phyloP scores from a whole-genome alignment of 441 rosid species.

The Eruca vesicaria region DNA sequence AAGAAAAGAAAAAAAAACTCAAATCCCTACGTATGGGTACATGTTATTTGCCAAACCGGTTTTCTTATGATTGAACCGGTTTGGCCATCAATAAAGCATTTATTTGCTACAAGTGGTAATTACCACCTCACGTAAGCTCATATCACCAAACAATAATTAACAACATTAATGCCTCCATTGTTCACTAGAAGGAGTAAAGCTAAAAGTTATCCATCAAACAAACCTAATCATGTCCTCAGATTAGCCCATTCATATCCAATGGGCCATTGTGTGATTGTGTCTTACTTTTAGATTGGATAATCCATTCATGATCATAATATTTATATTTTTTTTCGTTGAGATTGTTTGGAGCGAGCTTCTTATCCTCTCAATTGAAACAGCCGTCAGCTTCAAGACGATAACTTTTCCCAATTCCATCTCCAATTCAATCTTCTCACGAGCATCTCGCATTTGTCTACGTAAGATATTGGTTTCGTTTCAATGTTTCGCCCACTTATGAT shows the following conservation, averaged over 20 bases:
- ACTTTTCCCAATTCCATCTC: not conserved
- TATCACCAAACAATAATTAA: not conserved
- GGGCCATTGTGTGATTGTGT: not conserved
- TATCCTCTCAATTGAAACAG: conserved; percentile 16
- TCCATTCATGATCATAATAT: not conserved
- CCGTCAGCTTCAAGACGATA: conserved; percentile 20
- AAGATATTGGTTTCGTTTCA: not conserved
- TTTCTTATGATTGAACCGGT: conserved; percentile 12
- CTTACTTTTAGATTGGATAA: not conserved
- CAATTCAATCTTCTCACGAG: conserved; percentile 1
- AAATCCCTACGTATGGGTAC: not conserved
- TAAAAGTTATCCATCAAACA: not conserved
- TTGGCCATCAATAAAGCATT: conserved; percentile 42
- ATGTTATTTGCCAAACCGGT: conserved; percentile 3
- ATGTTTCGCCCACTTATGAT: not conserved
- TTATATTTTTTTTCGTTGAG: not conserved
- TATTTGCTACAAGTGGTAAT: too few relatives aligned
- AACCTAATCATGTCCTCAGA: not conserved
- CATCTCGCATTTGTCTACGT: not conserved
- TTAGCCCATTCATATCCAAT: not conserved
- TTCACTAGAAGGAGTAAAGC: not conserved
- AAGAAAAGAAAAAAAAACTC: too few relatives aligned
- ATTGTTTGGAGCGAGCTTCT: conserved; percentile 11
- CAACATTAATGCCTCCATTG: not conserved
- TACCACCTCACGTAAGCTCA: not conserved